Conservation (phyloP, 306 rosid genomes). For the Lupinus albus region DNA sequence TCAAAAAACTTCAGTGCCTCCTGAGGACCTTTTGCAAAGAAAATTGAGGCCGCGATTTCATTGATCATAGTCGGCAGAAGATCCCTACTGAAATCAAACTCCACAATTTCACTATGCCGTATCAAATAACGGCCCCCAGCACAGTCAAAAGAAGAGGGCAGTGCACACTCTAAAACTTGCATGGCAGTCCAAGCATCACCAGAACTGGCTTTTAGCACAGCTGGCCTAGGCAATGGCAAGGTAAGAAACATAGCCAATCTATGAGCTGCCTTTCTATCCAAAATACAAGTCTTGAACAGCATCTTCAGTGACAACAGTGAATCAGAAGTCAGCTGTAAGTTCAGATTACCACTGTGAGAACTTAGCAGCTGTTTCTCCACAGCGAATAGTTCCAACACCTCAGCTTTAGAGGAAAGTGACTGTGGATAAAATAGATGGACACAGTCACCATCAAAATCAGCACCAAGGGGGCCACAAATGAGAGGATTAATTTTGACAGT, state of each 20-base stretch:
- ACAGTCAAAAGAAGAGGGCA: constrained; percentile 70
- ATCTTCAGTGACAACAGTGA: constrained; percentile 70
- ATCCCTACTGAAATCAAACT: constrained; percentile 60
- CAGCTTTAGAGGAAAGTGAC: constrained; percentile 89
- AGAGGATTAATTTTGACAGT: constrained; percentile 91
- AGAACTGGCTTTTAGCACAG: constrained; percentile 54
- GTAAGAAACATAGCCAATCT: constrained; percentile 82
- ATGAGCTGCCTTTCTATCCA: constrained; percentile 60
- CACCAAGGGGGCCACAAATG: constrained; percentile 91
- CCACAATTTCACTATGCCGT: constrained; percentile 61
- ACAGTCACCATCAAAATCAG: constrained; percentile 97
- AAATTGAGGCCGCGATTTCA: constrained; percentile 80
- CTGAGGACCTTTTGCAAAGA: constrained; percentile 76
- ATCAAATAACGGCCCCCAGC: constrained; percentile 66
- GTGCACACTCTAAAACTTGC: constrained; percentile 74
- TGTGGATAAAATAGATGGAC: constrained; percentile 90
- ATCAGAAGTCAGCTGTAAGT: constrained; percentile 73
- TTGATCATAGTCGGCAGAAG: constrained; percentile 57
- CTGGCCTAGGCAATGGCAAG: constrained; percentile 66
- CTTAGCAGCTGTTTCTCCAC: constrained; percentile 91
- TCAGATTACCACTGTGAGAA: constrained; percentile 87
- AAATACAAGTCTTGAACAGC: constrained; percentile 56
- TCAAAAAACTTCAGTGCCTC: constrained; percentile 76
- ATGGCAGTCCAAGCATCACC: constrained; percentile 73
- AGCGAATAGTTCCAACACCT: constrained; percentile 83